Percentiles rank a stretch among this genome's conserved stretches.
These are phyloP conservation scores for Cryoendolithus antarcticus DNA, from an alignment of 2,329 filamentous ascomycete species.

Conservation along the genomic window DNA sequence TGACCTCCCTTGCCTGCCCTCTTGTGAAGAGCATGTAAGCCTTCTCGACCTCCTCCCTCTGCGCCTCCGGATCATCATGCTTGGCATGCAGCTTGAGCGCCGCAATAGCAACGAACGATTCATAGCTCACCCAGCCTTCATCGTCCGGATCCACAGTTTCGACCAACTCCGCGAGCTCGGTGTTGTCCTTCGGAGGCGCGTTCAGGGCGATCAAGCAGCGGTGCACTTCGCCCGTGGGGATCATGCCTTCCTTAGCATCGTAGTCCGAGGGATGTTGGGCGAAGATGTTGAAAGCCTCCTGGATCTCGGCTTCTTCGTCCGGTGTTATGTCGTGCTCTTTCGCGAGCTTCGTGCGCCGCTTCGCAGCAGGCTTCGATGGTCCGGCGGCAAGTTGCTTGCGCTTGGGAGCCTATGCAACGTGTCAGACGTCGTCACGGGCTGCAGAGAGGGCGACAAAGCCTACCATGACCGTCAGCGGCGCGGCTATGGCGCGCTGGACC, in stretches of 20 bases:
- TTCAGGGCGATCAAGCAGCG: constrained; percentile 56
- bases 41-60: constrained; percentile 60
- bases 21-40: constrained; percentile 72
- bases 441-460: not conserved
- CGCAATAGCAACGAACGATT: constrained; percentile 74
- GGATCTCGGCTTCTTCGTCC: constrained; percentile 79
- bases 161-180: constrained; percentile 65
- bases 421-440: too few species aligned
- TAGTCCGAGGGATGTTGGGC: constrained; percentile 32
- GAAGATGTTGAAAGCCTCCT: constrained; percentile 80
- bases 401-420: constrained; percentile 15
- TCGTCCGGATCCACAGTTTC: constrained; percentile 72
- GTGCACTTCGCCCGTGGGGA: constrained; percentile 33
- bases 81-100: constrained; percentile 66
- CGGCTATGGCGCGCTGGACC: not conserved
- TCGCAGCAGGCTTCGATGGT: constrained; percentile 24
- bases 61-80: constrained; percentile 34
- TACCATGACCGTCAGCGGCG: not conserved
- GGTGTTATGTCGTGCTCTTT: constrained; percentile 80
- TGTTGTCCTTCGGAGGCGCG: constrained; percentile 49
- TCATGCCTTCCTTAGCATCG: constrained; percentile 48
- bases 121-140: constrained; percentile 66
- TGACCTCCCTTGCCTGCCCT: constrained; percentile 53
- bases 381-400: constrained; percentile 17
- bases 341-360: constrained; percentile 73